Evolutionary conservation across 768 basidiomycete genomes (phyloP).

Genomic region (Cubamyces sp.): DNA sequence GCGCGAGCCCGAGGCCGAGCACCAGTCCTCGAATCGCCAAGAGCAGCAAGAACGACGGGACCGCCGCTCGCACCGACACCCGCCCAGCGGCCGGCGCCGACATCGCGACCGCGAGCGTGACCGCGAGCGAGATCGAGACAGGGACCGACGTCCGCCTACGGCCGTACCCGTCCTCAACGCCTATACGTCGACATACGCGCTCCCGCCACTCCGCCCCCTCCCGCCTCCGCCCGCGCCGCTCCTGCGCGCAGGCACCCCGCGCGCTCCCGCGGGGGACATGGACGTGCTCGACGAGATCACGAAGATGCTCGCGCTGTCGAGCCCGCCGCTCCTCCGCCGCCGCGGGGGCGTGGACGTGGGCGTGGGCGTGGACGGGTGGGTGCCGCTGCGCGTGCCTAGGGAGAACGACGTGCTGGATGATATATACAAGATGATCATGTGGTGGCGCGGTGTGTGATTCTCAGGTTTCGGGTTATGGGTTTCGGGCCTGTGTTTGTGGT

Average conservation of each 20-base stretch:
- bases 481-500: too few relatives aligned
- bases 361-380: not conserved
- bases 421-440: constrained; percentile 13
- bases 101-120: constrained; percentile 13
- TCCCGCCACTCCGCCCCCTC: not conserved
- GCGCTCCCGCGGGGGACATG: not conserved
- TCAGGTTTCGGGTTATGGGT: too few relatives aligned
- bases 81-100: constrained; percentile 1
- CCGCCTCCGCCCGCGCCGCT: constrained; percentile 11
- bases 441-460: not conserved
- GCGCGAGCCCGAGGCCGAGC: not conserved
- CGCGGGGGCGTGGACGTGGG: too few relatives aligned
- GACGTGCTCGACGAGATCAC: constrained; percentile 18
- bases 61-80: too few relatives aligned
- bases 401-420: constrained; percentile 19
- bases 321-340: constrained; percentile 11
- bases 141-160: constrained; percentile 3
- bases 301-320: constrained; percentile 7
- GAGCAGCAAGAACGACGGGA: too few relatives aligned
- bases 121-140: not conserved
- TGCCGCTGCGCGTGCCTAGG: constrained; percentile 1
- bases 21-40: not conserved
- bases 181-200: not conserved
- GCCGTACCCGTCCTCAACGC: not conserved
- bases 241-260: constrained; percentile 1